A percentile compares a stretch with the other conserved stretches of the same genome.
phyloP scores from a whole-genome alignment of 2,329 filamentous ascomycete genomes.

The Paecilomyces variotii region DNA sequence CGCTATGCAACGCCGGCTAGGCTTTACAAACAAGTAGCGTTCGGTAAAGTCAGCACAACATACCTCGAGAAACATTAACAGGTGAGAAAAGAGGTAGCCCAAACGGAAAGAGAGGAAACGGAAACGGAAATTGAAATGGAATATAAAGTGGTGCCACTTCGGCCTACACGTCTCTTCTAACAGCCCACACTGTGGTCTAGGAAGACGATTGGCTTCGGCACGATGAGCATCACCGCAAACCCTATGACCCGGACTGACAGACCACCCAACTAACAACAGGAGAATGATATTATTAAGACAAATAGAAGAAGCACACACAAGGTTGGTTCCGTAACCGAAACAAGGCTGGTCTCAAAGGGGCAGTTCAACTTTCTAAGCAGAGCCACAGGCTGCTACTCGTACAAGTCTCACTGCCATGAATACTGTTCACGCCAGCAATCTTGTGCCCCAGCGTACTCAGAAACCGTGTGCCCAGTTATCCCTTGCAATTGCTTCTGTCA shows the following conservation, averaged over 20 bases:
- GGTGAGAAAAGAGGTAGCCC: background rate
- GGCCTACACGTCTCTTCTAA: background rate
- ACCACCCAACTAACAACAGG: background rate
- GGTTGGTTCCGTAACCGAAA: background rate
- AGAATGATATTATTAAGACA: background rate
- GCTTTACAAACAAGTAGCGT: background rate
- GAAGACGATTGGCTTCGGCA: background rate
- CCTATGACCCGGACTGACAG: background rate
- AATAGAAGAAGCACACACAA: background rate
- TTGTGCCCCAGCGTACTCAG: background rate
- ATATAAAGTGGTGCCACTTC: background rate
- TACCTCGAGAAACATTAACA: background rate
- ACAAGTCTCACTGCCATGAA: background rate
- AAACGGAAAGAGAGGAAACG: background rate
- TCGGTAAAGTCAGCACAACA: background rate
- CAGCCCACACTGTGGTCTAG: background rate
- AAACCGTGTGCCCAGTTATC: background rate
- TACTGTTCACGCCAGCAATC: background rate
- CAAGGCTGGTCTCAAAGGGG: background rate
- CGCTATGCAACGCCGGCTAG: background rate
- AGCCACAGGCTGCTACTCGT: background rate
- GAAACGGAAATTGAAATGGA: background rate
- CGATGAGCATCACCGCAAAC: background rate
- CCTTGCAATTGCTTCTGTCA: background rate
- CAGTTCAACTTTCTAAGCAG: background rate